phyloP scores from a whole-genome alignment of 1,139 yeast genomes.

The Yamadazyma oceani region DNA sequence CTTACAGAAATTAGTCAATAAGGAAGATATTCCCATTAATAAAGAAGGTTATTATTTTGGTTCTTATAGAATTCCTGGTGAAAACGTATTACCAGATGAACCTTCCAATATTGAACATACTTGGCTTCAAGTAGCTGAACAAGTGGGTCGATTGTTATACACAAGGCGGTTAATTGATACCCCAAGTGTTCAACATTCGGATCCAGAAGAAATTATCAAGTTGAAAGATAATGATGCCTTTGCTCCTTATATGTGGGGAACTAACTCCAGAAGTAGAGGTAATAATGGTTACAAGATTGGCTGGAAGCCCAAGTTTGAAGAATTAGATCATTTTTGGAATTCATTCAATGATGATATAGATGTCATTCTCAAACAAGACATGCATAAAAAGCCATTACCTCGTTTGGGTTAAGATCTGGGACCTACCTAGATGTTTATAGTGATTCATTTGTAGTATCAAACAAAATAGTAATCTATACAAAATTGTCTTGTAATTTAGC shows the following conservation, averaged over 20 bases:
- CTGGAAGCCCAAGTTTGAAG: constrained; percentile 22
- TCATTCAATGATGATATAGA: constrained; percentile 18
- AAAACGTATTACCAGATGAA: constrained; percentile 7
- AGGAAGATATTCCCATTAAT: constrained; percentile 28
- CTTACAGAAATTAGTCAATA: constrained; percentile 4
- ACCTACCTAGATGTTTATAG: too few species aligned
- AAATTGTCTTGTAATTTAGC: too few species aligned
- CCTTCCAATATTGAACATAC: constrained; percentile 26
- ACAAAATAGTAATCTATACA: too few species aligned
- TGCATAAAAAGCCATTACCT: constrained; percentile 6
- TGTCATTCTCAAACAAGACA: constrained; percentile 6
- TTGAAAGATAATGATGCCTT: constrained; percentile 16
- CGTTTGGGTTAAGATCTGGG: constrained; percentile 1
- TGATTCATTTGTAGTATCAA: too few species aligned
- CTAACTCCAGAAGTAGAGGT: constrained; percentile 30
- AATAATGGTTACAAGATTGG: constrained; percentile 26
- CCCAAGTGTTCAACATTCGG: constrained; percentile 19
- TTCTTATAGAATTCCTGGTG: constrained; percentile 16
- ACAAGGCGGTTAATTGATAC: constrained; percentile 16
- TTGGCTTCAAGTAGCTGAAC: constrained; percentile 32
- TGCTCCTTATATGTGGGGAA: constrained; percentile 30
- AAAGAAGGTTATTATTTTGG: constrained; percentile 38
- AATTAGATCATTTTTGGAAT: constrained; percentile 18
- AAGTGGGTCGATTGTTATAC: constrained; percentile 21
- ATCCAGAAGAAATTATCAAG: constrained; percentile 17